Evolutionary conservation across 768 basidiomycete species (phyloP), one percentile per base, ranked within the genome.

Genomic region (Lentinula lateritia): DNA sequence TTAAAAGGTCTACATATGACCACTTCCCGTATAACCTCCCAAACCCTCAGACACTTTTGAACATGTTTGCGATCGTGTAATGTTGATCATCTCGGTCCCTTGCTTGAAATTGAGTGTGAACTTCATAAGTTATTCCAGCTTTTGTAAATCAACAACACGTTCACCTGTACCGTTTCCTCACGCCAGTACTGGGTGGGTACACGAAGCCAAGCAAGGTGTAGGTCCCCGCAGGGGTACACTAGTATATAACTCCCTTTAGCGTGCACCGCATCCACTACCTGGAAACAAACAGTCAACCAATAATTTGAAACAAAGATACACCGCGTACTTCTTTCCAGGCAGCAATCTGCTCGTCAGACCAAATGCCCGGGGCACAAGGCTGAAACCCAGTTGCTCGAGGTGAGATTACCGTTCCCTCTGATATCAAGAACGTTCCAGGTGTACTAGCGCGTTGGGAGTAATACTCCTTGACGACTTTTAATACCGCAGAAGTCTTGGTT

Each of bases 181-280:
- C n/a, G n/a, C n/a, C n/a, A n/a, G n/a, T n/a, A n/a, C n/a, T n/a
- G n/a, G n/a, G n/a, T n/a, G n/a, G n/a, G n/a, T n/a, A n/a, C n/a
- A n/a, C n/a, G n/a, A n/a, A n/a, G n/a, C n/a, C n/a, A n/a, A n/a
- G n/a, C n/a, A n/a, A n/a, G n/a, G n/a, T n/a, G n/a, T n/a, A n/a
- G n/a, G n/a, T n/a, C n/a, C n/a, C n/a, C n/a, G n/a, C n/a, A n/a
- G n/a, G n/a, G n/a, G n/a, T n/a, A n/a, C n/a, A n/a, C n/a, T n/a
- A n/a, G n/a, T 60, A 83, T 77, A 66, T 72, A 78, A 0, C 76
- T 80, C 5, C 78, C 78, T 48, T 80, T 75, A 5, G 74, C 76
- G 65, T 85, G 84, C 0, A 84, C 83, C 0, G 74, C 76, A 12
- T 80, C 77, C 34, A 77, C 78, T n/a, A 87, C 69, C 77, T 78